Evolutionary conservation across 306 rosid species (phyloP), one percentile per base, ranked within the genome.

Genomic region (Oemleria cerasiformis): DNA sequence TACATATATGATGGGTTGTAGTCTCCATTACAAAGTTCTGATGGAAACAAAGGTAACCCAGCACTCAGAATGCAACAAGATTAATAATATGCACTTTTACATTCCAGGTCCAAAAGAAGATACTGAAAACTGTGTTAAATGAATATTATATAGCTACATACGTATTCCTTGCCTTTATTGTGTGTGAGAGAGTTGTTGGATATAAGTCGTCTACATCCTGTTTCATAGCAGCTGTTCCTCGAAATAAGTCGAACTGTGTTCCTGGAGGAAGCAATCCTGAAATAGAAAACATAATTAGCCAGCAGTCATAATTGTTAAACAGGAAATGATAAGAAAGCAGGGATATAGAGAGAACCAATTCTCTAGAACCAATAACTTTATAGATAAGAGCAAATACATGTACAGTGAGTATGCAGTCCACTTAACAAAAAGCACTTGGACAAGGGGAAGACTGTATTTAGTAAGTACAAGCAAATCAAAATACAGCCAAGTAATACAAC

Each of bases 141-240:
- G 23, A 17, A 68, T 42, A 48, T 58, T 68, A 71, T 55, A 70
- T 30, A 41, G 64, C 64, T 34, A 59, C 42, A 7, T 6, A 3
- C 48, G 75, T 14, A 54, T 21, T 76, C n/a, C 78, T 70, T 81
- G 83, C 99, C 96, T 91, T 95, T 71, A 95, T 91, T 72, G 99
- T 95, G 85, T 95, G 99, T 61, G 95, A 81, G 73, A 95, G 89
- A 65, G 79, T 78, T 50, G 99, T 87, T 62, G 99, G 99, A 82
- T 86, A 95, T 82, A 84, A 82, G 85, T 95, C 99, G 78, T 95
- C 99, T 55, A 91, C 99, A 72, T 95, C 99, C 78, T 95, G 97
- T 82, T 95, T 91, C 99, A 95, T 95, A 75, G 99, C 99, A 75
- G 99, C 92, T 8, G 99, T 95, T 77, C 99, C 99, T 55, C 97